These are phyloP conservation scores for Chaetomium olivaceum DNA, from an alignment of 2,329 filamentous ascomycete genomes.

Conservation along the genomic window DNA sequence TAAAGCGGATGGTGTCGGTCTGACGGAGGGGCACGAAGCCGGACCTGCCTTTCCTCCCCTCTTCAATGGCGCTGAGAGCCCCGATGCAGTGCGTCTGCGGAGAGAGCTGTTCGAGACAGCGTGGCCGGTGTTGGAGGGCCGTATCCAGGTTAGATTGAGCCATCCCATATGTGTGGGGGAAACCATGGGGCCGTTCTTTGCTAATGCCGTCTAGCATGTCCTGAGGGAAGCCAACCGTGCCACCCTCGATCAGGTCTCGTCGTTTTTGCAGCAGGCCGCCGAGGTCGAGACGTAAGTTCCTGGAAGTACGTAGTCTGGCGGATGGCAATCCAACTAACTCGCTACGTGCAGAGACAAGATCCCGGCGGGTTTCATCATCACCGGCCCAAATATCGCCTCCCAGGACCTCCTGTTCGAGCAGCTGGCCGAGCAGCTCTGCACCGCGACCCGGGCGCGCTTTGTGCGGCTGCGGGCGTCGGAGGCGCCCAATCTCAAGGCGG, in stretches of 20 bases:
- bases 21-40: slow-evolving; percentile 13
- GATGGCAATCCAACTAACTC: neutral
- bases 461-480: slow-evolving; percentile 70
- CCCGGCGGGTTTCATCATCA: slow-evolving; percentile 71
- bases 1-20: slow-evolving; percentile 33
- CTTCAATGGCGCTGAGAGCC: slow-evolving; percentile 55
- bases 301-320: neutral
- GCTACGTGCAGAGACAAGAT: slow-evolving; percentile 48
- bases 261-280: slow-evolving; percentile 51
- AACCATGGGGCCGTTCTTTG: neutral
- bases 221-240: slow-evolving; percentile 61
- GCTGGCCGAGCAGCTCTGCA: slow-evolving; percentile 58
- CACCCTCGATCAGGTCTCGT: slow-evolving; percentile 59
- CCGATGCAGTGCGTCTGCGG: slow-evolving; percentile 53
- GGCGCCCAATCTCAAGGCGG: slow-evolving; percentile 70
- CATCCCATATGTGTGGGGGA: neutral
- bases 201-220: slow-evolving; percentile 47
- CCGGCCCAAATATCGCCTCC: slow-evolving; percentile 75
- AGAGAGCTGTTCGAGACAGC: slow-evolving; percentile 60
- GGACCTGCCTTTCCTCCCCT: slow-evolving; percentile 51
- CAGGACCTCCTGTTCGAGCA: slow-evolving; percentile 74
- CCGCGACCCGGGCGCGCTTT: slow-evolving; percentile 54
- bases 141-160: slow-evolving; percentile 56
- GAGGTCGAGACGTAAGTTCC: slow-evolving; percentile 32
- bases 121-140: slow-evolving; percentile 65